phyloP scores from a whole-genome alignment of 495 filamentous ascomycete species.

The Penicillium robsamsonii region DNA sequence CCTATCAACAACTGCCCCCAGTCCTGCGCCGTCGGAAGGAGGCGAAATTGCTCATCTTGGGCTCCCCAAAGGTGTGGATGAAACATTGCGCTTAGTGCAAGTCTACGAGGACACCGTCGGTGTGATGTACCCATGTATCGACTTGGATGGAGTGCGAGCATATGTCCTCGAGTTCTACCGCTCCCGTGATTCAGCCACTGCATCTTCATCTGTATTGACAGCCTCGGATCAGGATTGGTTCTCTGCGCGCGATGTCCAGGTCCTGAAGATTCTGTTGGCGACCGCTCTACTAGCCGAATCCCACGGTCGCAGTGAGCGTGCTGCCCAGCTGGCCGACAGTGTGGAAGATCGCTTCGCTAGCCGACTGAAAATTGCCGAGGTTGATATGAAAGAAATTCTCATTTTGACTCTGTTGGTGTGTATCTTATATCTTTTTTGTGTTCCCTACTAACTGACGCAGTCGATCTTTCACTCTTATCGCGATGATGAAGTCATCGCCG shows the following conservation, averaged over 20 bases:
- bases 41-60: conserved; percentile 4
- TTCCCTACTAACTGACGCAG: conserved; percentile 30
- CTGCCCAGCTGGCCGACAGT: conserved; percentile 65
- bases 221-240: conserved; percentile 53
- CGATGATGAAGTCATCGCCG: conserved; percentile 75
- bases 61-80: conserved; percentile 45
- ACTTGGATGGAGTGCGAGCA: conserved; percentile 59
- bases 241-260: conserved; percentile 63
- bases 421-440: background rate
- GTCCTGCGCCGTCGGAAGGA: conserved; percentile 22
- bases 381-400: conserved; percentile 66
- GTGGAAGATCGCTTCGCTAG: conserved; percentile 64
- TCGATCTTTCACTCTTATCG: conserved; percentile 80
- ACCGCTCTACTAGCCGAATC: conserved; percentile 68
- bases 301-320: conserved; percentile 70
- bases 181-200: conserved; percentile 25
- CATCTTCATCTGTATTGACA: conserved; percentile 51
- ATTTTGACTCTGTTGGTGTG: conserved; percentile 67
- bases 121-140: conserved; percentile 78
- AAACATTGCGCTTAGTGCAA: conserved; percentile 65
- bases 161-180: conserved; percentile 52
- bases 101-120: conserved; percentile 78
- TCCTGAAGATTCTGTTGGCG: conserved; percentile 76
- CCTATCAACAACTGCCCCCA: conserved; percentile 22
- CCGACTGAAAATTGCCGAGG: conserved; percentile 59